Conservation (phyloP, 1,139 yeast species). For the Taphrina flavorubra region DNA sequence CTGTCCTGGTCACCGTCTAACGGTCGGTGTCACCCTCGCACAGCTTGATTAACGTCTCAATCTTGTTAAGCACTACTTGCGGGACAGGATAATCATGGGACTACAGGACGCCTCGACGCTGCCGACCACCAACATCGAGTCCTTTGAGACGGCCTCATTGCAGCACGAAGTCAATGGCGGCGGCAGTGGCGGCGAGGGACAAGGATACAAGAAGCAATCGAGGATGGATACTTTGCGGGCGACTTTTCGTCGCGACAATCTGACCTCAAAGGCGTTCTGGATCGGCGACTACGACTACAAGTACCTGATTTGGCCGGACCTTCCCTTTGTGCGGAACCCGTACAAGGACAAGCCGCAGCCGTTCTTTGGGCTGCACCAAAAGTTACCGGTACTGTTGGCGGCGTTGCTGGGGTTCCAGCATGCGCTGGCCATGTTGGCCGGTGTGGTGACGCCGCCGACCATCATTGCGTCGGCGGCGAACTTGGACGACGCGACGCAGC, state of each 20-base stretch:
- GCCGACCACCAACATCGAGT: slow-evolving; percentile 17
- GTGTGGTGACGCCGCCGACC: slow-evolving; percentile 80
- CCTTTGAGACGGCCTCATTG: slow-evolving; percentile 16
- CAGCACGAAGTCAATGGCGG: neutral
- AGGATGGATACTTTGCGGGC: neutral
- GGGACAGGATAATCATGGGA: slow-evolving; percentile 7
- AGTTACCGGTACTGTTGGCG: slow-evolving; percentile 79
- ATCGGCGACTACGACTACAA: slow-evolving; percentile 83
- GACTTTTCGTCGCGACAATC: neutral
- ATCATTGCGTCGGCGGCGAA: slow-evolving; percentile 34
- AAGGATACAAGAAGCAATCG: neutral
- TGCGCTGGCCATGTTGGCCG: slow-evolving; percentile 87
- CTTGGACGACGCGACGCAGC: slow-evolving; percentile 30
- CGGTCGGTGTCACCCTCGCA: too few species aligned
- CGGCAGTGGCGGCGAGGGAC: too few species aligned
- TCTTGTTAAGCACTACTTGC: too few species aligned
- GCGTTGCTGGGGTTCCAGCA: slow-evolving; percentile 83
- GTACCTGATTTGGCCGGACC: slow-evolving; percentile 73
- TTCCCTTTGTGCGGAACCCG: slow-evolving; percentile 63
- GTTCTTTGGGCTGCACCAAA: slow-evolving; percentile 77
- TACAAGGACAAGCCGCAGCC: slow-evolving; percentile 58
- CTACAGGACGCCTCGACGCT: slow-evolving; percentile 7
- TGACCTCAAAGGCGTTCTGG: slow-evolving; percentile 48
- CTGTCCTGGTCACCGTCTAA: too few species aligned
- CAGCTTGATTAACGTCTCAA: too few species aligned